Evolutionary conservation across 2,329 filamentous ascomycete species (phyloP).

Genomic region (Nothophoma quercina): DNA sequence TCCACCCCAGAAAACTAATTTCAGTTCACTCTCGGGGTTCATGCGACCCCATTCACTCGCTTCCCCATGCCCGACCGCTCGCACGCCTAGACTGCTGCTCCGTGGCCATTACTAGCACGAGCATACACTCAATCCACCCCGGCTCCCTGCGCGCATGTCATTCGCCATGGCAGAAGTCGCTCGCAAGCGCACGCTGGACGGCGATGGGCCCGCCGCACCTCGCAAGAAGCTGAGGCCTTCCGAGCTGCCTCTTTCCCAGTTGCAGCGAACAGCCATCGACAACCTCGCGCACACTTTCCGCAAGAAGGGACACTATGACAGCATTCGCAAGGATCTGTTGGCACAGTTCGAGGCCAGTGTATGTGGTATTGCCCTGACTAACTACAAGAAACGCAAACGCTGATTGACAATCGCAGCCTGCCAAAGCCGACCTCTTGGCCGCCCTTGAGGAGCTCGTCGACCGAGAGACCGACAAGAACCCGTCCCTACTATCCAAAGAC

Average conservation of each 20-base stretch:
- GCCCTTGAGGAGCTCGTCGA: constrained; percentile 74
- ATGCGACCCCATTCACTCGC: constrained; percentile 11
- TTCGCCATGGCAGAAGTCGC: constrained; percentile 43
- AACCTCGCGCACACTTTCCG: constrained; percentile 81
- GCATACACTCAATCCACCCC: constrained; percentile 2
- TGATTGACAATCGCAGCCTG: constrained; percentile 61
- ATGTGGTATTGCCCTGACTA: constrained; percentile 43
- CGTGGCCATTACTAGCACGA: constrained; percentile 5
- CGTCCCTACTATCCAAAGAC: constrained; percentile 75
- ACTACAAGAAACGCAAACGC: too few relatives aligned
- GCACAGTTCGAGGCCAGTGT: constrained; percentile 76
- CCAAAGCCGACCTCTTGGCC: constrained; percentile 71
- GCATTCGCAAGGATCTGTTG: constrained; percentile 78
- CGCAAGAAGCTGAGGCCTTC: constrained; percentile 73
- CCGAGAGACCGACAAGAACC: constrained; percentile 77
- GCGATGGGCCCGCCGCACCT: constrained; percentile 39
- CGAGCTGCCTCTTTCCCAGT: constrained; percentile 75
- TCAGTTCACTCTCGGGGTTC: neutral
- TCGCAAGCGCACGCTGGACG: constrained; percentile 42
- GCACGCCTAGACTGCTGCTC: neutral
- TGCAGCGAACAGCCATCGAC: constrained; percentile 77
- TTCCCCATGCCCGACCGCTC: constrained; percentile 1
- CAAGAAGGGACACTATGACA: constrained; percentile 85
- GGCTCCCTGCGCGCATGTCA: constrained; percentile 3
- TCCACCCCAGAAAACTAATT: constrained; percentile 13